Percentiles rank a stretch among this genome's conserved stretches.
phyloP scores from a whole-genome alignment of 228 moss, liverwort and hornwort species.

The Sphagnum magellanicum region DNA sequence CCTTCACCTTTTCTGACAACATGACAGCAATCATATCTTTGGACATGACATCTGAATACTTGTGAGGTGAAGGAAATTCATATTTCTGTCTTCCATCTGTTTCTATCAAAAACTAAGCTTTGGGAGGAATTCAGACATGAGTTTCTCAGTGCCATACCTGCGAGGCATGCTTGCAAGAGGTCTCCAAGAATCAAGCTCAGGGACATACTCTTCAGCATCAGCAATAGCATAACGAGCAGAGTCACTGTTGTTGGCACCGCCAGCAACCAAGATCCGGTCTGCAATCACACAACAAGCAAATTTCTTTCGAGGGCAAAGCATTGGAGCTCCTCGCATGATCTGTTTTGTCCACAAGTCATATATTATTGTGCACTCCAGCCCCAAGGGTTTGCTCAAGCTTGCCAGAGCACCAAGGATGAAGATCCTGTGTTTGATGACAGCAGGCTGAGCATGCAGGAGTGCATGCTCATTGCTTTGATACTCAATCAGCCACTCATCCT shows the following conservation, averaged over 20 bases:
- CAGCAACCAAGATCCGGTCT: conserved; percentile 69
- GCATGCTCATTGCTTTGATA: conserved; percentile 71
- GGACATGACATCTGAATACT: too few relatives aligned
- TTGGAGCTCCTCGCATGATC: conserved; percentile 60
- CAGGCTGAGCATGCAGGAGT: conserved; percentile 68
- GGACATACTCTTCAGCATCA: conserved; percentile 65
- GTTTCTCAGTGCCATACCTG: conserved; percentile 18
- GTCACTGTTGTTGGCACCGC: conserved; percentile 63
- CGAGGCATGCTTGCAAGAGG: conserved; percentile 76
- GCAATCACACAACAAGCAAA: conserved; percentile 71
- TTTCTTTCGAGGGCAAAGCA: conserved; percentile 68
- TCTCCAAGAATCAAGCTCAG: conserved; percentile 69
- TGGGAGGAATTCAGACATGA: not conserved
- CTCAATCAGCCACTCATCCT: conserved; percentile 64
- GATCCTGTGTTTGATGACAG: conserved; percentile 76
- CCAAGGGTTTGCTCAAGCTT: conserved; percentile 31
- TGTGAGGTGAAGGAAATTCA: too few relatives aligned
- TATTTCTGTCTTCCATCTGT: too few relatives aligned
- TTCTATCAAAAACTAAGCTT: too few relatives aligned
- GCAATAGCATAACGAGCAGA: conserved; percentile 56
- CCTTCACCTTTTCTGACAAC: too few relatives aligned
- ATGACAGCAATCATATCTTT: too few relatives aligned
- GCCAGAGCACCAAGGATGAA: conserved; percentile 68
- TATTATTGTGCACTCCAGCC: conserved; percentile 67
- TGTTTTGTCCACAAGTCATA: conserved; percentile 82